Percentiles rank a stretch among this genome's conserved stretches.
Conservation (phyloP, 768 basidiomycete genomes). For the Mycena alexandri region DNA sequence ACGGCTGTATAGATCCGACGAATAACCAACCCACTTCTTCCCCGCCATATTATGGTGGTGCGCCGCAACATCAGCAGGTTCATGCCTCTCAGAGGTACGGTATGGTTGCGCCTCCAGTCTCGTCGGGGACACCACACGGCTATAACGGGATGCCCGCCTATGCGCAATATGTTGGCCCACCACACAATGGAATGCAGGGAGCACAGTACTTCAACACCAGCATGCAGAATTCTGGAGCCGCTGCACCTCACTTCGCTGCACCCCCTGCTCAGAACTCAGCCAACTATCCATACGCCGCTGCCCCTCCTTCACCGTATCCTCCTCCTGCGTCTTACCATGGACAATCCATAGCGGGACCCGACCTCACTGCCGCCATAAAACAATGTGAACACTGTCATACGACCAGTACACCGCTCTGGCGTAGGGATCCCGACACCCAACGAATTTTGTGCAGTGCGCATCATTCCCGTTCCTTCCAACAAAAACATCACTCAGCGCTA, state of each 20-base stretch:
- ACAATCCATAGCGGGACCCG: background rate
- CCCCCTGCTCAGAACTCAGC: background rate
- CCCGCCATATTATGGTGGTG: background rate
- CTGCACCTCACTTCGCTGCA: background rate
- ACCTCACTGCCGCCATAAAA: no score
- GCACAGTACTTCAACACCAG: background rate
- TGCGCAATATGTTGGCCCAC: background rate
- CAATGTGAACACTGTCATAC: slow-evolving; percentile 11
- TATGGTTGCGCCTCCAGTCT: slow-evolving; percentile 7
- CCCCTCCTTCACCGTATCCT: background rate
- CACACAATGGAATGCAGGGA: background rate
- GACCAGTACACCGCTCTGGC: slow-evolving; percentile 18
- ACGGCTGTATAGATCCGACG: background rate
- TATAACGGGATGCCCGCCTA: background rate
- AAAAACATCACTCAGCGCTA: no score
- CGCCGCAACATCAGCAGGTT: background rate
- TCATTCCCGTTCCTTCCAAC: no score
- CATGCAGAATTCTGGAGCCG: background rate
- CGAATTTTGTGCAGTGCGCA: slow-evolving; percentile 9
- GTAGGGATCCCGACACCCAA: slow-evolving; percentile 22
- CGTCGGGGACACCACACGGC: background rate
- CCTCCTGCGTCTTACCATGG: no score
- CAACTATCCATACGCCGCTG: background rate
- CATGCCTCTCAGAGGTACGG: background rate
- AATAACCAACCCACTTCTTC: background rate